A percentile compares a stretch with the other conserved stretches of the same genome.
Conservation (phyloP, 2,329 filamentous ascomycete species). For the Parafenestella ontariensis region DNA sequence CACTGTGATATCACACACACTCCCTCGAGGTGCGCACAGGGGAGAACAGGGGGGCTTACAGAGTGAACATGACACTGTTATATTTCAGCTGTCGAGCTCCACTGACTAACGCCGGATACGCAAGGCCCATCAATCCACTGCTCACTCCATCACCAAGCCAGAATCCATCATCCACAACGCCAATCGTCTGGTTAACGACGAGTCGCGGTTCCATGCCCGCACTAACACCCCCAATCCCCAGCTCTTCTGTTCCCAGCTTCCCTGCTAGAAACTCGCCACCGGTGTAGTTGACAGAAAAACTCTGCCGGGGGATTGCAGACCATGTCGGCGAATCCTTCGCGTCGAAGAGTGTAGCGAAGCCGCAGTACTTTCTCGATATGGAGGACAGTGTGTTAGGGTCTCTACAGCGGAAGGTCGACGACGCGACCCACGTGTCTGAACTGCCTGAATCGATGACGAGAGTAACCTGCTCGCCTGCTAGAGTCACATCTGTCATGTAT, state of each 20-base stretch:
- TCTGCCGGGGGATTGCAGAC: background rate
- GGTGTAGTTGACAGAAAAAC: constrained; percentile 24
- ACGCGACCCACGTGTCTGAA: constrained; percentile 37
- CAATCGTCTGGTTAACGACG: constrained; percentile 33
- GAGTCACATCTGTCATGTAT: constrained; percentile 38
- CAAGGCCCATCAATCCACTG: constrained; percentile 40
- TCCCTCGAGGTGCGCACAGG: too few species aligned
- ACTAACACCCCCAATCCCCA: constrained; percentile 25
- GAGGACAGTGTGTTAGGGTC: background rate
- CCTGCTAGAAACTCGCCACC: constrained; percentile 34
- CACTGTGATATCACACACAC: background rate
- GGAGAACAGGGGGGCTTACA: constrained; percentile 27
- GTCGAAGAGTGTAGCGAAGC: constrained; percentile 22
- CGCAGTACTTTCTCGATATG: constrained; percentile 10
- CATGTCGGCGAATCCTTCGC: constrained; percentile 4
- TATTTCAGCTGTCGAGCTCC: constrained; percentile 24
- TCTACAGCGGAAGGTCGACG: constrained; percentile 22
- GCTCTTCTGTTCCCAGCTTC: constrained; percentile 26
- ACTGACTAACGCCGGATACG: constrained; percentile 27
- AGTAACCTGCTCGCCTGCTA: constrained; percentile 22
- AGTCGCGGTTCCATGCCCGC: constrained; percentile 11
- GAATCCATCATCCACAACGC: constrained; percentile 34
- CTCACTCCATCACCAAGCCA: constrained; percentile 38
- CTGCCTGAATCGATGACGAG: constrained; percentile 39
- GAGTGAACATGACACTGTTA: constrained; percentile 27